Conservation (phyloP, 2,329 filamentous ascomycete species). For the Nemania sp. region DNA sequence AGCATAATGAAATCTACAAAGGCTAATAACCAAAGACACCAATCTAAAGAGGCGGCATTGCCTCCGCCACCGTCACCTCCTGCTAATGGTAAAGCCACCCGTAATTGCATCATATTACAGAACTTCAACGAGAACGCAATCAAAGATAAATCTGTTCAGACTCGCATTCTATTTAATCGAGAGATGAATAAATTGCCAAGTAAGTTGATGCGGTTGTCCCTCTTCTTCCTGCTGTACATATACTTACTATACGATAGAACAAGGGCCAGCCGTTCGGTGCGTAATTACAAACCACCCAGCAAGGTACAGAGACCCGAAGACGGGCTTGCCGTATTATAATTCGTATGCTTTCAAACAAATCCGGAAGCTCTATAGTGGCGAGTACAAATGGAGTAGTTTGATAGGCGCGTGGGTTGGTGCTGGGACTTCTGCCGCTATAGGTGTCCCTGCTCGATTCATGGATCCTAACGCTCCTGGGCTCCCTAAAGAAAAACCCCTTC, state of each 20-base stretch:
- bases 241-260: conserved; percentile 56
- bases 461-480: conserved; percentile 54
- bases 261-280: conserved; percentile 70
- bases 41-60: conserved; percentile 45
- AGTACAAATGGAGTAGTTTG: conserved; percentile 84
- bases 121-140: conserved; percentile 69
- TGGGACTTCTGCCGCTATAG: conserved; percentile 72
- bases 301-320: conserved; percentile 85
- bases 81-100: conserved; percentile 64
- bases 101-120: conserved; percentile 69
- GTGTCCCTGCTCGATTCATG: conserved; percentile 83
- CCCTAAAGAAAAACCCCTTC: conserved; percentile 43
- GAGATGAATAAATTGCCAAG: conserved; percentile 69
- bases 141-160: conserved; percentile 68
- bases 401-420: conserved; percentile 86
- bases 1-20: conserved; percentile 41
- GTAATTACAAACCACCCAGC: conserved; percentile 86
- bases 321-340: conserved; percentile 84
- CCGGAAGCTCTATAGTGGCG: conserved; percentile 76
- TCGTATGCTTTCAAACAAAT: conserved; percentile 85
- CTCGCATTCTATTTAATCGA: conserved; percentile 68
- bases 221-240: not conserved
- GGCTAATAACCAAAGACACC: conserved; percentile 44
- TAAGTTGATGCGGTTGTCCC: conserved; percentile 52
- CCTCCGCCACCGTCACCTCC: conserved; percentile 51